Base-by-base conservation (phyloP, 176 grass and related monocot genomes). In the Eremochloa ophiuroides region DNA sequence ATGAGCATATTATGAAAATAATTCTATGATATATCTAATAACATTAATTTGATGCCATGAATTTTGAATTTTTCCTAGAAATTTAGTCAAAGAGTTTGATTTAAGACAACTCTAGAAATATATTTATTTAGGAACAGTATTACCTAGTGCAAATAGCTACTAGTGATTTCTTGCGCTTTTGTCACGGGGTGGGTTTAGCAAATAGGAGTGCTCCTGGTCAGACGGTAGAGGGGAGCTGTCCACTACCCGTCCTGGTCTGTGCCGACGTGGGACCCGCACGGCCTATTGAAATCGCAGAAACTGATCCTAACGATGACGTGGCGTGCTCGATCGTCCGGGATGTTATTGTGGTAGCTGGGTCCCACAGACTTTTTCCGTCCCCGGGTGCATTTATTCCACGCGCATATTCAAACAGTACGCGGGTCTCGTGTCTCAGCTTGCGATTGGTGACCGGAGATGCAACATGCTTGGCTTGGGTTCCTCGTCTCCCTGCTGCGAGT, bases 281-380 rank as follows among this genome's bases (percentile, higher is more conserved):
- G 2, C 29, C 64, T 60, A 29, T 11, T 41, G 29, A 77, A 53
- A 33, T 44, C 34, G 30, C 26, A 59, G 82, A 33, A 40, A 81
- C 18, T 68, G 81, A 83, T 84, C 23, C 70, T 53, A 80, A 44
- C 16, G 85, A 43, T 83, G 85, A 87, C 28, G 73, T 87, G 85
- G 72, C 63, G 71, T 63, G 23, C 10, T 35, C 22, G 11, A 11
- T 20, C 66, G 47, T 68, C 47, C 77, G 15, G 75, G 40, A 29
- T 44, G 59, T 86, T 43, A 35, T 81, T 34, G 30, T 44, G 79
- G 75, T 3, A 47, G 75, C n/a, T n/a, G n/a, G n/a, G 47, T 0
- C 59, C 76, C 60, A 25, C 22, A 5, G 1, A 1, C 16, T 15
- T 15, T 75, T 75, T 56, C 15, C 33, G 3, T 26, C 23, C 23